Evolutionary conservation across 1,284 basidiomycete species (phyloP).

Genomic region (Marasmius fiardii): DNA sequence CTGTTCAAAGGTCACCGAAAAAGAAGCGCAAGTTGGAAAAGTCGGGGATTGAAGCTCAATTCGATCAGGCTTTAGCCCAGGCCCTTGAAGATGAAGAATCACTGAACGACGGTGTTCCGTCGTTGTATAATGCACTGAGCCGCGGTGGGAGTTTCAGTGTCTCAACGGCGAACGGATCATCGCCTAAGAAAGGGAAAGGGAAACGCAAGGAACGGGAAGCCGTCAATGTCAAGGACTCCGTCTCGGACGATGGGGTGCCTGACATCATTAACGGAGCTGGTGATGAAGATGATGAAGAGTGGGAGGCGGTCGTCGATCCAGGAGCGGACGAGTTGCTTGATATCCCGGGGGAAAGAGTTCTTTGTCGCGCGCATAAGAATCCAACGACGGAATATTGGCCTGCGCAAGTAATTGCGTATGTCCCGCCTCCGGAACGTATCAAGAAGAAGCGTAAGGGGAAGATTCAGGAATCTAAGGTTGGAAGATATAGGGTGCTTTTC

Average conservation of each 20-base stretch:
- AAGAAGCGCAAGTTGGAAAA: constrained; percentile 39
- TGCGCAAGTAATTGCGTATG: constrained; percentile 52
- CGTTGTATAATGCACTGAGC: constrained; percentile 31
- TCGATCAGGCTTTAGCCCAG: constrained; percentile 37
- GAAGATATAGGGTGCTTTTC: constrained; percentile 49
- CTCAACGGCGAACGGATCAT: constrained; percentile 20
- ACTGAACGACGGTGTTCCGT: constrained; percentile 41
- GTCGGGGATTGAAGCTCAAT: constrained; percentile 27
- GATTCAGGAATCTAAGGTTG: constrained; percentile 10
- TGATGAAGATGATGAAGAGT: constrained; percentile 16
- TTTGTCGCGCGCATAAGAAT: constrained; percentile 43
- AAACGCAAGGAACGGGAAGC: constrained; percentile 21
- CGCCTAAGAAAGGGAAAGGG: constrained; percentile 18
- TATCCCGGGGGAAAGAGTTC: constrained; percentile 64
- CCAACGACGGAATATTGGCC: constrained; percentile 56
- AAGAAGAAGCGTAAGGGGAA: constrained; percentile 27
- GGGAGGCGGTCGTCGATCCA: constrained; percentile 27
- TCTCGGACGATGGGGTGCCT: constrained; percentile 1
- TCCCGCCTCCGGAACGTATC: constrained; percentile 35
- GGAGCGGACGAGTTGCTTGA: constrained; percentile 43
- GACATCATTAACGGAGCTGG: not conserved
- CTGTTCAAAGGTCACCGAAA: constrained; percentile 27
- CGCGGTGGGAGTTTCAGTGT: constrained; percentile 13
- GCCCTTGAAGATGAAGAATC: constrained; percentile 31
- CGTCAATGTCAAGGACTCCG: not conserved